These are phyloP conservation scores for Thielaviopsis punctulata DNA, from an alignment of 2,329 filamentous ascomycete species.

Conservation along the genomic window DNA sequence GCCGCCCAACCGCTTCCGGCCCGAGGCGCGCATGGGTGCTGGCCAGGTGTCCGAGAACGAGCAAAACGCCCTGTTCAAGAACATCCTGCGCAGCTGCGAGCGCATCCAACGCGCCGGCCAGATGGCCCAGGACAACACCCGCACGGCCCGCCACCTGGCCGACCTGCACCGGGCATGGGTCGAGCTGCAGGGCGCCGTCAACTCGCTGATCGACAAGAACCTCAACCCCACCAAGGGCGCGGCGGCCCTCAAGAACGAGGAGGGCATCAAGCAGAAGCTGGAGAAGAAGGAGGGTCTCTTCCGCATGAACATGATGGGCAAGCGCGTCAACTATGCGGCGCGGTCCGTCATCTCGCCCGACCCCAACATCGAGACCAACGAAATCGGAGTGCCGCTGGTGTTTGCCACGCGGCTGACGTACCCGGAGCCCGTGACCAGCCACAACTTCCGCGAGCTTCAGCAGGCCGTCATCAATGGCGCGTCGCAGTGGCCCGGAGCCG, in stretches of 20 bases:
- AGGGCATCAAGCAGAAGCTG: constrained; percentile 92
- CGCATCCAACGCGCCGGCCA: constrained; percentile 18
- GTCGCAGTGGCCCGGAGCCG: constrained; percentile 84
- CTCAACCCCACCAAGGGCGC: constrained; percentile 67
- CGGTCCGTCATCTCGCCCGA: constrained; percentile 96
- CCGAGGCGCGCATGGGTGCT: constrained; percentile 66
- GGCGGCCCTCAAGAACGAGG: constrained; percentile 62
- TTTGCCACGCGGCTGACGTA: constrained; percentile 94
- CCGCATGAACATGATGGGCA: constrained; percentile 99
- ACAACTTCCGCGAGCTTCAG: constrained; percentile 92
- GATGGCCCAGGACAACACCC: neutral
- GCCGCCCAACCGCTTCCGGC: constrained; percentile 80
- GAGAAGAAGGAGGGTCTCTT: constrained; percentile 99
- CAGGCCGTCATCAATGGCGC: constrained; percentile 90
- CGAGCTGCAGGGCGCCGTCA: constrained; percentile 73
- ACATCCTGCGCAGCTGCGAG: constrained; percentile 60
- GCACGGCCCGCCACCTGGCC: constrained; percentile 38
- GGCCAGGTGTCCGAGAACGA: constrained; percentile 73
- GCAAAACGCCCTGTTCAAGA: constrained; percentile 76
- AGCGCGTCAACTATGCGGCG: constrained; percentile 96
- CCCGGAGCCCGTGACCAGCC: constrained; percentile 89
- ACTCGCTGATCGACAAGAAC: constrained; percentile 80
- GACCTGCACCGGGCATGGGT: constrained; percentile 71
- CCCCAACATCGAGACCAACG: constrained; percentile 96
- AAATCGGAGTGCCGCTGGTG: constrained; percentile 95